A percentile compares a stretch with the other conserved stretches of the same genome.
Evolutionary conservation across 2,329 filamentous ascomycete genomes (phyloP).

Genomic region (Fusarium protoensiforme): DNA sequence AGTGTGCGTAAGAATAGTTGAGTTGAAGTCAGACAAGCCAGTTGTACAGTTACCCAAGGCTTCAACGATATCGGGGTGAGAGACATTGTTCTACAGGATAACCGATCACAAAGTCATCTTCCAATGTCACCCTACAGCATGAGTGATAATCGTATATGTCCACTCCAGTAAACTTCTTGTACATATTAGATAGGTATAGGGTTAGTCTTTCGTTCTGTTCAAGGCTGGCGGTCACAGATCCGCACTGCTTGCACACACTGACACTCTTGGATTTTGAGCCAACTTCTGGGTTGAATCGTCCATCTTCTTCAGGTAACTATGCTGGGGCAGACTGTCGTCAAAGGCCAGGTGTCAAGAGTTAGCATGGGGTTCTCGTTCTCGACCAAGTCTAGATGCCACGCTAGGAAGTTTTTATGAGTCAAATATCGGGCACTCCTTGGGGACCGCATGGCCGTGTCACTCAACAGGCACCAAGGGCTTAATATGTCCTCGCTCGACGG

Average conservation of each 20-base stretch:
- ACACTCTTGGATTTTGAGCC: background rate
- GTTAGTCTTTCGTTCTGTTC: background rate
- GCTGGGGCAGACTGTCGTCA: background rate
- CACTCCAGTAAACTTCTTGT: background rate
- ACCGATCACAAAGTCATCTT: background rate
- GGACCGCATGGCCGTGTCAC: background rate
- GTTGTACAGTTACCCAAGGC: background rate
- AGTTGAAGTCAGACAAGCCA: background rate
- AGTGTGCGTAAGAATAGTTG: background rate
- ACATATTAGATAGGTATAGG: background rate
- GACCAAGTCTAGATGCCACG: background rate
- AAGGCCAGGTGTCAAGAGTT: background rate
- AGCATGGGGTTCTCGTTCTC: background rate
- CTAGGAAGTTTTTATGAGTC: background rate
- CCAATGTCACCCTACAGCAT: background rate
- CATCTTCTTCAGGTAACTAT: background rate
- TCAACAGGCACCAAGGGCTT: background rate
- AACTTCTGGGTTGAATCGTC: background rate
- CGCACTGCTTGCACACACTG: background rate
- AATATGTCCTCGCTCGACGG: background rate
- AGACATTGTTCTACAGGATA: background rate
- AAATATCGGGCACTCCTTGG: background rate
- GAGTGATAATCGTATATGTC: background rate
- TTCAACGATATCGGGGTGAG: background rate
- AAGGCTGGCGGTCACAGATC: background rate